Evolutionary conservation across 2,329 filamentous ascomycete species (phyloP), one percentile per base, ranked within the genome.

Genomic region (Colletotrichum paranaense): DNA sequence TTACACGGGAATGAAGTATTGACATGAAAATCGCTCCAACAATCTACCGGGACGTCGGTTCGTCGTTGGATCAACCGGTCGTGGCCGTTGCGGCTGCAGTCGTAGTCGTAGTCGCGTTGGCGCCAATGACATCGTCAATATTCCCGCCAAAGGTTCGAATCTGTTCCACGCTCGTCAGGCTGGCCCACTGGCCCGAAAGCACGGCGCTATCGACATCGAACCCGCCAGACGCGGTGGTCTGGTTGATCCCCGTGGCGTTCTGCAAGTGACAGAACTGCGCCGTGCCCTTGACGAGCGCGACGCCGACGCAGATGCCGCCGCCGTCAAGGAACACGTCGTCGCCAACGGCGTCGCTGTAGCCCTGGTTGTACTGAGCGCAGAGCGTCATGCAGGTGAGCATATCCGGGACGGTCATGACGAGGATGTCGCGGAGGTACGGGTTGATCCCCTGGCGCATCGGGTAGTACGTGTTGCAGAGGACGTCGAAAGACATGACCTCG

Each of bases 331-430:
- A 62, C 6, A 75, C 65, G 28, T 75, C 73, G 9, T 75, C 73
- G 59, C 73, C 73, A 11, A 75, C 71, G 55, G 71, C 71, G 9
- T 75, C 73, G 71, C 73, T 75, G 52, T 75, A 71, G 11, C 73
- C 70, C 69, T 73, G 64, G 56, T 75, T 75, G 56, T 74, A 74
- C 71, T 75, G 69, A 5, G 73, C 73, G 71, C 71, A 75, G 8
- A 75, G 71, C 24, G 73, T 74, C 59, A 74, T 74, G 62, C 73
- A 75, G 22, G 73, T 66, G 8, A 75, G 59, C 73, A 75, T 75
- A 38, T 75, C 73, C 14, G 71, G 73, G 38, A 73, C 71, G 42
- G 52, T 60, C 65, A 71, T 71, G 46, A 71, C 71, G 12, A 70
- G 53, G 62, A 74, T 75, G 60, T 66, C 70, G 46, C 72, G 72